Evolutionary conservation across 371 early-diverging fungal genomes (phyloP).

Genomic region (Dentiscutata heterogama): DNA sequence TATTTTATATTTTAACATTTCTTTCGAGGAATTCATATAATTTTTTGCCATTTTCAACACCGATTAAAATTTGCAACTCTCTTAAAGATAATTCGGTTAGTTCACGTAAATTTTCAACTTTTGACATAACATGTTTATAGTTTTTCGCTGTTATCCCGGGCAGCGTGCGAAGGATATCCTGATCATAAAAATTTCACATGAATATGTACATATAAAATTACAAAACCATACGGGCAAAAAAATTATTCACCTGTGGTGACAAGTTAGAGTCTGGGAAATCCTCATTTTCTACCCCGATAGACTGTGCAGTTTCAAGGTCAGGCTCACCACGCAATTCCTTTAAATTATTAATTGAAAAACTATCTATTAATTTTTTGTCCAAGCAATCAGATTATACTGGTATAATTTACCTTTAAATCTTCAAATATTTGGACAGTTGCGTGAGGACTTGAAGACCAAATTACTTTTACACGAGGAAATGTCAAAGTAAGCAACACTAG

Average conservation of each 20-base stretch:
- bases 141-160: constrained; percentile 87
- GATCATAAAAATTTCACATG: not conserved
- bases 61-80: constrained; percentile 35
- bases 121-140: constrained; percentile 77
- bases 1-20: constrained; percentile 17
- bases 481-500: constrained; percentile 83
- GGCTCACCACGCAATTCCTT: constrained; percentile 84
- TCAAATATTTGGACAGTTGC: constrained; percentile 90
- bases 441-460: constrained; percentile 92
- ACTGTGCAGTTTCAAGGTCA: constrained; percentile 70
- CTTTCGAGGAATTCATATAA: constrained; percentile 36
- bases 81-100: constrained; percentile 49
- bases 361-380: not conserved
- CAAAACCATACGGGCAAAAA: not conserved
- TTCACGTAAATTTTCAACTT: constrained; percentile 70
- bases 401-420: constrained; percentile 81
- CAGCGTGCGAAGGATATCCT: constrained; percentile 83
- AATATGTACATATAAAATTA: not conserved
- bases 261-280: constrained; percentile 73
- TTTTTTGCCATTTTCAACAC: constrained; percentile 24
- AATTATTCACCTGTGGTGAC: constrained; percentile 68
- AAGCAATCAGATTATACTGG: not conserved
- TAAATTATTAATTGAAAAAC: not conserved
- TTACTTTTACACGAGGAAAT: constrained; percentile 86
- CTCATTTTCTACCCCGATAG: constrained; percentile 79